Evolutionary conservation across 2,329 filamentous ascomycete species (phyloP), one percentile per base, ranked within the genome.

Genomic region (Neonectria neomacrospora): DNA sequence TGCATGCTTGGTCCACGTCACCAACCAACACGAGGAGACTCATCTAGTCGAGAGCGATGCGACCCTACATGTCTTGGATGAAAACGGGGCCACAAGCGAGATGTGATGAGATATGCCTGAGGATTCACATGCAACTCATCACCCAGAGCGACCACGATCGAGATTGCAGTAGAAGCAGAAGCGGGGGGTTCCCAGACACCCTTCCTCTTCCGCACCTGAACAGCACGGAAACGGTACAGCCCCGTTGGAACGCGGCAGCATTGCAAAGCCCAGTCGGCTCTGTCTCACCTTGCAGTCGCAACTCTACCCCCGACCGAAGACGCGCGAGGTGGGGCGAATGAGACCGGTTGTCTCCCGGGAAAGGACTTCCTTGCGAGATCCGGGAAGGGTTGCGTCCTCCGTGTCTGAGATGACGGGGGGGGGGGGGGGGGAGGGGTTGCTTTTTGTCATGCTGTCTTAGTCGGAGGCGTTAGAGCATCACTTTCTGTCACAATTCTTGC

Each of bases 391-490:
- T 39, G 42, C 54, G 42, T 42, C 48, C 39, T 34, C 16, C 18
- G 32, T 50, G 50, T 54, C 57, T 60, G 30, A 60, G 51, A 60
- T 60, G 58, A 32, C 22, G 47, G 30, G 16, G 23, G 23, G 6
- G 23, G 9, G 12, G 58, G 22, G 14, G 47, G 30, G 16, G 23
- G 23, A 26, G 23, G 9, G 12, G 48, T 11, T 14, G 18, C 3
- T 41, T 10, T 18, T 28, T 32, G 26, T 1, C 8, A 14, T 50
- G 28, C 18, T 50, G 47, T 50, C 26, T 50, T 34, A 32, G 47
- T 22, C 47, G n/a, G 26, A 30, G 26, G 20, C 42, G 42, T 16
- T n/a, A 26, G 23, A 26, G 23, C 23, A 26, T 3, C 23, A n/a
- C n/a, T n/a, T n/a, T n/a, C n/a, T n/a, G n/a, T n/a, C n/a, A n/a